Evolutionary conservation across 2,329 filamentous ascomycete species (phyloP), one percentile per base, ranked within the genome.

Genomic region (Tolypocladium endophyticum): DNA sequence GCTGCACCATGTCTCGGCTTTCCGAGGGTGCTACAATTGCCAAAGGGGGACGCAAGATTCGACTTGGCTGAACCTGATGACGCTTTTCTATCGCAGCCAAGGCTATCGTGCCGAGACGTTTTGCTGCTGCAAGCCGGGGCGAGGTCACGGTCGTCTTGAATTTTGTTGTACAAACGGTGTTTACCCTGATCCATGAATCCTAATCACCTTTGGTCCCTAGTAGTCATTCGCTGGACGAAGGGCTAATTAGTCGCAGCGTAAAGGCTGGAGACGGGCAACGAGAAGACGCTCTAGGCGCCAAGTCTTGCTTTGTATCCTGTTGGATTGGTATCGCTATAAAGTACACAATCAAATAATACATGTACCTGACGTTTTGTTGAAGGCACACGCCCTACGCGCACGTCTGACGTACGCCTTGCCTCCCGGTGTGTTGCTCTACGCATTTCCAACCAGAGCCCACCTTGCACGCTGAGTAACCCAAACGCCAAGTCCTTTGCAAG

Each of bases 1-100:
- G 84, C 39, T 94, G 89, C 65, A 88, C 93, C 60, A 97, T 99
- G 92, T 96, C 92, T 62, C 87, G 94, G 57, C 87, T 83, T 54
- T 71, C 73, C 4, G 72, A 79, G 53, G 72, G 79, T 66, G 78
- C 79, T 66, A 76, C 78, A 35, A 81, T 86, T 56, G 79, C 79
- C 59, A 76, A 79, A 61, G 81, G 85, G 11, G 83, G 77, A 36
- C 79, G 80, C 64, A 85, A 80, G 66, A 76, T 76, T 58, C 68
- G 70, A 9, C 58, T 73, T 25, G 66, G 67, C 25, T 75, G 63
- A 70, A 23, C n/a, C 5, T 11, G 18, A 6, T 9, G 30, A 36
- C 50, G 30, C 30, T 23, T 3, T 36, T 23, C 20, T 16, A n/a
- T 54, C 50, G 18, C 12, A 7, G 9, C 18, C 20, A 16, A 12